Conservation (phyloP, 257 asterid species). For the Ballota nigra region DNA sequence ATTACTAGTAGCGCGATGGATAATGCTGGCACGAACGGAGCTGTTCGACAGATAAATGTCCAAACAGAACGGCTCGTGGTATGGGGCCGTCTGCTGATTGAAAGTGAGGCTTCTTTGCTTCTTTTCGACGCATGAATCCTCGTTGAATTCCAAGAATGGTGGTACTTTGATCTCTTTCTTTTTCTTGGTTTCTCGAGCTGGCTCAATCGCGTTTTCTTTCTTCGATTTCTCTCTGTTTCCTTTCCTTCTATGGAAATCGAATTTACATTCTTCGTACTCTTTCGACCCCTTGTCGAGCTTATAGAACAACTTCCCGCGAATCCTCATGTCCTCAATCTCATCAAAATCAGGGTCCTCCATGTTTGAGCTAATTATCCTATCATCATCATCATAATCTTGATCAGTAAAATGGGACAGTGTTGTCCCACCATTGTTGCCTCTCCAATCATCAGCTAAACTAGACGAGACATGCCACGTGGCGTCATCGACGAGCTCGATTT, state of each 20-base stretch:
- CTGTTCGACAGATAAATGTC: conserved; percentile 67
- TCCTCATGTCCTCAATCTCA: conserved; percentile 76
- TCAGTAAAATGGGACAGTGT: conserved; percentile 18
- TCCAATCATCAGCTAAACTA: conserved; percentile 63
- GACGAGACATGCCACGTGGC: conserved; percentile 70
- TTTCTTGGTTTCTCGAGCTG: conserved; percentile 29
- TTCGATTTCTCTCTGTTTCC: conserved; percentile 32
- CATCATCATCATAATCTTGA: conserved; percentile 12
- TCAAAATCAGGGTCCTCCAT: conserved; percentile 45
- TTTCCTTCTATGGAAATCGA: conserved; percentile 65
- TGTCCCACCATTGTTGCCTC: conserved; percentile 29
- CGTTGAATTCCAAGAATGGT: background rate
- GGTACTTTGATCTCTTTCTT: conserved; percentile 12
- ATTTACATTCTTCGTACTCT: conserved; percentile 70
- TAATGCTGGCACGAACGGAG: conserved; percentile 77
- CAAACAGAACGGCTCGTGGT: conserved; percentile 85
- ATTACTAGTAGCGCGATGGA: conserved; percentile 83
- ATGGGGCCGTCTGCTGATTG: conserved; percentile 76
- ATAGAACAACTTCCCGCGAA: conserved; percentile 69
- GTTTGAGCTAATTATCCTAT: conserved; percentile 17
- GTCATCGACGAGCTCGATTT: conserved; percentile 58
- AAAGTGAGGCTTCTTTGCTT: conserved; percentile 60
- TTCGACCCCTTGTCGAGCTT: conserved; percentile 77
- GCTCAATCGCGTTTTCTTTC: conserved; percentile 32
- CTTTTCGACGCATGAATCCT: conserved; percentile 27